These are phyloP conservation scores for Kwoniella heveanensis DNA, from an alignment of 768 basidiomycete genomes.

Conservation along the genomic window DNA sequence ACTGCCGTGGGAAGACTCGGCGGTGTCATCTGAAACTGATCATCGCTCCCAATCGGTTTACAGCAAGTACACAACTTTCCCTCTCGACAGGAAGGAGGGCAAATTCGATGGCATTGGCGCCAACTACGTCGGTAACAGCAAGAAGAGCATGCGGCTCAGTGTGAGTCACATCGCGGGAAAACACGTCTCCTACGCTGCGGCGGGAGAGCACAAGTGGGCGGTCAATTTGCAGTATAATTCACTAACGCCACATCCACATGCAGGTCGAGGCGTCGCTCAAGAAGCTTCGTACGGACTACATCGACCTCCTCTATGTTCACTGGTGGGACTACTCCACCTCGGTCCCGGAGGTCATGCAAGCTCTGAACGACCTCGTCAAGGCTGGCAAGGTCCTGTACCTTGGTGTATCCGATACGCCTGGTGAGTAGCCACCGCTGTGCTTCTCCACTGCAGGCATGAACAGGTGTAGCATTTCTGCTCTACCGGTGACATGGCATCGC, in stretches of 20 bases:
- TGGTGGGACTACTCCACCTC: conserved; percentile 62
- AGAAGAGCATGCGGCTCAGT: conserved; percentile 59
- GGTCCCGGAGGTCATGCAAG: conserved; percentile 65
- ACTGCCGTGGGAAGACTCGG: too few relatives aligned
- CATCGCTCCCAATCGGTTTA: too few relatives aligned
- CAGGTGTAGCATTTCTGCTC: too few relatives aligned
- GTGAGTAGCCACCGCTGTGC: conserved; percentile 14
- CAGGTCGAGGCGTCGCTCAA: conserved; percentile 38
- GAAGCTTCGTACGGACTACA: conserved; percentile 42
- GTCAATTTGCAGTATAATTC: too few relatives aligned
- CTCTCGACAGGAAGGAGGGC: conserved; percentile 30
- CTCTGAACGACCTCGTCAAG: conserved; percentile 62
- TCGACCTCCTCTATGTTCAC: conserved; percentile 49
- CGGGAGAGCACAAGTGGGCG: too few relatives aligned
- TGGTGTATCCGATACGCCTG: conserved; percentile 49
- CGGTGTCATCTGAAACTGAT: too few relatives aligned
- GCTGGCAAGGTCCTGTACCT: conserved; percentile 59
- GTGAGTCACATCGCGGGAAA: conserved; percentile 26
- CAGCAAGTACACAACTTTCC: conserved; percentile 37
- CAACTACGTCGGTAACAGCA: conserved; percentile 61
- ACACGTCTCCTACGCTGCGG: too few relatives aligned
- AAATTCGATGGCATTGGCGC: conserved; percentile 33
- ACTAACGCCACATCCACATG: too few relatives aligned
- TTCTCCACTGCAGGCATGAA: too few relatives aligned
- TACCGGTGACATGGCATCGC: background rate